Evolutionary conservation across 148 eudicot genomes (phyloP), one percentile per base, ranked within the genome.

Genomic region (Heliamphora exappendiculata): DNA sequence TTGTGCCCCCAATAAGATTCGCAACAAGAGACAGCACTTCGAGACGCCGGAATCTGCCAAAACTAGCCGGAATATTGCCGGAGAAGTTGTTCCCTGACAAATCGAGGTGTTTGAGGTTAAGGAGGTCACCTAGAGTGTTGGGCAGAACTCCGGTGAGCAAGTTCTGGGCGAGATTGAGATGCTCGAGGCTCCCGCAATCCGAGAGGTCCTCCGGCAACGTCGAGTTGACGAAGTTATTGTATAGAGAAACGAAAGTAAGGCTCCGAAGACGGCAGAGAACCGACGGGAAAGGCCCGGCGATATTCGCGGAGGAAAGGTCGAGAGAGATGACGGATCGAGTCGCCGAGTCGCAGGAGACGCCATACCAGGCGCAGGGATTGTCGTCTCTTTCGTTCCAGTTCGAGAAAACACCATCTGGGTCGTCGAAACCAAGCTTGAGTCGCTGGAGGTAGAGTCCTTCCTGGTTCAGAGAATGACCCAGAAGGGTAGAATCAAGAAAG

Each of bases 21-120:
- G 47, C 83, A 1, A 87, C 86, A 0, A 95, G 33, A 0, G 55
- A 90, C 81, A 1, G 92, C 90, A 79, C 88, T 29, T 94, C 92
- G 5, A 94, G 26, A 1, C 73, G 91, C 76, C 1, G 87, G 76
- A 4, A 94, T 76, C 37, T 84, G 74, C 0, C 96, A 94, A 0
- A 94, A 66, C 74, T 86, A 82, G 74, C 63, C 0, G 96, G 98
- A 39, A 94, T 84, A 13, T 12, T 13, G 31, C 98, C 97, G 6
- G 87, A 86, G 14, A 94, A 80, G 59, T 88, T 90, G 71, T 94
- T 94, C 17, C 98, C 98, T 0, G 98, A 94, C 19, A 94, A 75
- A 19, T 97, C 97, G 37, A 94, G 85, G 55, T 83, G 59, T 7
- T 36, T 78, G 5, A 92, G 75, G 4, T 49, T 49, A 0, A 78